Evolutionary conservation across 2,329 filamentous ascomycete genomes (phyloP).

Genomic region (Aspergillus texensis): DNA sequence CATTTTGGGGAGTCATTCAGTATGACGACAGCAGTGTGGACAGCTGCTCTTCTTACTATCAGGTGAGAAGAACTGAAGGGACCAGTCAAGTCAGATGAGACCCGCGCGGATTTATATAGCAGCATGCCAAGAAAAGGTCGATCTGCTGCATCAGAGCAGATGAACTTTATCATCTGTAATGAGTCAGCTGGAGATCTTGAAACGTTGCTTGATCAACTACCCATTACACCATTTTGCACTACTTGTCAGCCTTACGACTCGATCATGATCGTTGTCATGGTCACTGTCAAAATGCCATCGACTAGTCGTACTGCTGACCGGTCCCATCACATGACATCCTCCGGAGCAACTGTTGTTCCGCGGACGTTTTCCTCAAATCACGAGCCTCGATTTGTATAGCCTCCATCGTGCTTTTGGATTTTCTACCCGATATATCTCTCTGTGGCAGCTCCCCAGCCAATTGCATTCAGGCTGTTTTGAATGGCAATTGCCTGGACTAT

Average conservation of each 20-base stretch:
- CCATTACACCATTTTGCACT: background rate
- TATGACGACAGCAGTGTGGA: constrained; percentile 1
- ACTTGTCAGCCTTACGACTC: background rate
- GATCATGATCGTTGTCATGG: background rate
- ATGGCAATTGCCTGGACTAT: constrained; percentile 13
- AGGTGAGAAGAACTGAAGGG: constrained; percentile 8
- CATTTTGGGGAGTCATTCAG: background rate
- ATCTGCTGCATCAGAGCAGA: constrained; percentile 30
- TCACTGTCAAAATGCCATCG: background rate
- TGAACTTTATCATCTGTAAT: constrained; percentile 52
- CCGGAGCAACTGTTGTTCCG: constrained; percentile 8
- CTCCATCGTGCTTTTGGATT: background rate
- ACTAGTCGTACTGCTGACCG: background rate
- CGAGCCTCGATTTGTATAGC: constrained; percentile 7
- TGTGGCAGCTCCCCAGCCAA: constrained; percentile 4
- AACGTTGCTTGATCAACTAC: background rate
- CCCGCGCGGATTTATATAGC: background rate
- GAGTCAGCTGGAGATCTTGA: constrained; percentile 25
- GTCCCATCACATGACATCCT: constrained; percentile 1
- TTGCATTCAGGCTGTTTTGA: constrained; percentile 3
- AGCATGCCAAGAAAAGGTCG: background rate
- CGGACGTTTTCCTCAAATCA: constrained; percentile 8
- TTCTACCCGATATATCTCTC: constrained; percentile 2
- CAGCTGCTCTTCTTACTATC: constrained; percentile 10
- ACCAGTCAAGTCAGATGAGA: constrained; percentile 11